These are phyloP conservation scores for Eucalyptus curtisii DNA, from an alignment of 345 rosid genomes.

Conservation along the genomic window DNA sequence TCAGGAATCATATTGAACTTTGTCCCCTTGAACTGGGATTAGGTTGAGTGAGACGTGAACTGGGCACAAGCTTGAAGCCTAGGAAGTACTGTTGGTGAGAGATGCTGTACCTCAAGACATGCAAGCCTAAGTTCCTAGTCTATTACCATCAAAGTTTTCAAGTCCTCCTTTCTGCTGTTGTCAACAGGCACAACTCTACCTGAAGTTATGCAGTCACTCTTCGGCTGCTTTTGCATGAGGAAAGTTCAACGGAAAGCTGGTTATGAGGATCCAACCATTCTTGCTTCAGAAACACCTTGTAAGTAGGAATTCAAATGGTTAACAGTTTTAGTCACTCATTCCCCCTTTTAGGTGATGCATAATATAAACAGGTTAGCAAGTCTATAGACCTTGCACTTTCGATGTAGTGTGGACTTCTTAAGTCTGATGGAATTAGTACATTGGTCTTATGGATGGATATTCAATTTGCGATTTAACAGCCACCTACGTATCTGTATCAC, in stretches of 20 bases:
- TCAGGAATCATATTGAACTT: neutral
- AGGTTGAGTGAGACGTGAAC: neutral
- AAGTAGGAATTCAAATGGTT: constrained; percentile 11
- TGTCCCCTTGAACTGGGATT: neutral
- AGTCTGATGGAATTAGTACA: neutral
- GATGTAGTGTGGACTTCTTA: accelerated
- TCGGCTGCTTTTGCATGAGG: constrained; percentile 31
- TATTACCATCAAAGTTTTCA: neutral
- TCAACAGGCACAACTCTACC: neutral
- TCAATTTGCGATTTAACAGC: neutral
- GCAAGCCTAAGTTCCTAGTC: neutral
- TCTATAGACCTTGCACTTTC: neutral
- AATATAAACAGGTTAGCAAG: neutral
- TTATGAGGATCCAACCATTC: constrained; percentile 36
- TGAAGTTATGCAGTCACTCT: constrained; percentile 30
- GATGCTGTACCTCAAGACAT: neutral
- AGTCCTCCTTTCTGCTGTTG: neutral
- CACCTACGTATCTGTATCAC: accelerated
- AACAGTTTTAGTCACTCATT: neutral
- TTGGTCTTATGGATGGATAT: neutral
- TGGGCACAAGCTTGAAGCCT: neutral
- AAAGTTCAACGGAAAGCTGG: constrained; percentile 13
- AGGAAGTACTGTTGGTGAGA: neutral
- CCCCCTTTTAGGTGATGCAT: neutral
- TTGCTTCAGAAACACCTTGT: constrained; percentile 81